These are phyloP conservation scores for Fonsecaea monophora DNA, from an alignment of 2,329 filamentous ascomycete genomes.

Conservation along the genomic window DNA sequence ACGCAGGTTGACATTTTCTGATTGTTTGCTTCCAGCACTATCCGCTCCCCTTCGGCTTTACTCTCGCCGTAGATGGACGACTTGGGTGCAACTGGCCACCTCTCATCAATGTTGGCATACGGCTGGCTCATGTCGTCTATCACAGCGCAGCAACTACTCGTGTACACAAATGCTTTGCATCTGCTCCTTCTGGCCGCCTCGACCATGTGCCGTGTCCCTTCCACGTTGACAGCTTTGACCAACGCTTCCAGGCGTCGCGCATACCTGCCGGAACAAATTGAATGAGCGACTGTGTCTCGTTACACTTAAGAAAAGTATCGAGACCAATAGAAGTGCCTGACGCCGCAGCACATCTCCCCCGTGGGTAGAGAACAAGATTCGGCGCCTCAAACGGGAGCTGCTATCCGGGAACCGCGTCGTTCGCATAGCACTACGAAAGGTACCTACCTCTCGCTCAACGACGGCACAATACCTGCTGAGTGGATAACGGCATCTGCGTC, in stretches of 20 bases:
- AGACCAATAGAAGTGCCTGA: neutral
- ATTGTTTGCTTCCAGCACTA: constrained; percentile 49
- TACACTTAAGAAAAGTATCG: constrained; percentile 7
- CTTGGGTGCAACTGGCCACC: constrained; percentile 47
- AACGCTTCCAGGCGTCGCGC: constrained; percentile 45
- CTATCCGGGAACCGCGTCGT: neutral
- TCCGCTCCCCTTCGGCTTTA: constrained; percentile 51
- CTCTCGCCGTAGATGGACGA: constrained; percentile 54
- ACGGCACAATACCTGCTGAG: constrained; percentile 58
- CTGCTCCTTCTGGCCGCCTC: constrained; percentile 53
- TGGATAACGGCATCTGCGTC: constrained; percentile 61
- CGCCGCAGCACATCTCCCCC: neutral
- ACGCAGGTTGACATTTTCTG: constrained; percentile 48
- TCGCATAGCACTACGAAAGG: neutral
- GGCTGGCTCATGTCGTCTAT: constrained; percentile 55
- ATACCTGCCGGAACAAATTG: constrained; percentile 39
- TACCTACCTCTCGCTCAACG: constrained; percentile 44
- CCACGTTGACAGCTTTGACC: constrained; percentile 60
- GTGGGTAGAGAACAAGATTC: neutral
- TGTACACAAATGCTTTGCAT: constrained; percentile 62
- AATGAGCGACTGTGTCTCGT: constrained; percentile 33
- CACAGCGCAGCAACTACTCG: constrained; percentile 62
- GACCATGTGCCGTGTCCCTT: constrained; percentile 62
- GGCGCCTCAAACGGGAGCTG: constrained; percentile 2
- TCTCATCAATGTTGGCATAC: constrained; percentile 50